Percentiles rank a stretch among this genome's conserved stretches.
Evolutionary conservation across 1,284 basidiomycete genomes (phyloP).

Genomic region (Phlebopus sp.): DNA sequence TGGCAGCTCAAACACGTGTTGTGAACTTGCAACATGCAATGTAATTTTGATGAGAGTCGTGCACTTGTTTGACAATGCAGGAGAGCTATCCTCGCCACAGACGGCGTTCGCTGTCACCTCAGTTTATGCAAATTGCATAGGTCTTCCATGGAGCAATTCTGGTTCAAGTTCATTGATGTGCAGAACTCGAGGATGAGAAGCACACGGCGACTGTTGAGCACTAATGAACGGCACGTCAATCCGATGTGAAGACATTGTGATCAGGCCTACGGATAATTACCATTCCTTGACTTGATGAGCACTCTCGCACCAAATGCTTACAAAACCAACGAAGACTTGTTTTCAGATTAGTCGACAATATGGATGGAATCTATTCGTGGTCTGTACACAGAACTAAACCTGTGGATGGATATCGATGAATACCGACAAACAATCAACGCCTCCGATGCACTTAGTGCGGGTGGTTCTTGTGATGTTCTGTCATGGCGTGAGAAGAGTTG

Average conservation of each 20-base stretch:
- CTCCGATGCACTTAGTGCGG: slow-evolving; percentile 49
- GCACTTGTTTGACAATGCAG: neutral
- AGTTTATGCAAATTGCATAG: neutral
- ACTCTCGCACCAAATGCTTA: neutral
- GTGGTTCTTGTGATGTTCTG: slow-evolving; percentile 89
- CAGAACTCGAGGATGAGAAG: slow-evolving; percentile 2
- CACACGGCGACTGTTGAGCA: neutral
- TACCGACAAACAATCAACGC: slow-evolving; percentile 1
- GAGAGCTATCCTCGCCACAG: neutral
- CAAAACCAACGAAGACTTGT: neutral
- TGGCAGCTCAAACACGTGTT: neutral
- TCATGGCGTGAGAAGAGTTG: slow-evolving; percentile 21
- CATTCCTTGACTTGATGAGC: slow-evolving; percentile 7
- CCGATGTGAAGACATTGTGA: neutral
- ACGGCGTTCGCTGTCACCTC: slow-evolving; percentile 3
- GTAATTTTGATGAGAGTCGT: neutral
- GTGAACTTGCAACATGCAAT: neutral
- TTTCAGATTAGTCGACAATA: slow-evolving; percentile 11
- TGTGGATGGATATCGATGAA: slow-evolving; percentile 8
- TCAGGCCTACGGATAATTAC: neutral
- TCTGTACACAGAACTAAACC: slow-evolving; percentile 21
- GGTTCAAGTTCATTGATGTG: neutral
- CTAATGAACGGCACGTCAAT: neutral
- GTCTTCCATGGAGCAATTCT: neutral
- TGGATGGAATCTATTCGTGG: slow-evolving; percentile 23